Evolutionary conservation across 164 flowering plant species (phyloP), one percentile per base, ranked within the genome.

Genomic region (Magnolia sinica): DNA sequence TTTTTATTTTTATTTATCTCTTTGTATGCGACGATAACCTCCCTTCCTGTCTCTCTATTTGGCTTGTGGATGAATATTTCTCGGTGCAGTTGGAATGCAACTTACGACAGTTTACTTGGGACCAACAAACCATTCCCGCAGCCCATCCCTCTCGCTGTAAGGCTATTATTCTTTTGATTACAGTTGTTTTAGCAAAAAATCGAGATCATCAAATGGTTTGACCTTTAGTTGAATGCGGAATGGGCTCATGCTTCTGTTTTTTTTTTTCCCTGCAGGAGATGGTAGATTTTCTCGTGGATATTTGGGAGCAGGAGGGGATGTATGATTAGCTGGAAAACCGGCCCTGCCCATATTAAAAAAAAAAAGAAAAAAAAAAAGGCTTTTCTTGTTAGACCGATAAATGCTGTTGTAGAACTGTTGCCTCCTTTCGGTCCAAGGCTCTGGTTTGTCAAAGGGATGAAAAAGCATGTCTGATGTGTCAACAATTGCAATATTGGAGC

Each of bases 221-320:
- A 55, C 3, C 49, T 16, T 3, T 20, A 5, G 18, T 19, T 50
- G 10, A 16, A 20, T 27, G 10, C 3, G 7, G 20, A 24, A 51
- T 23, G 63, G 23, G 9, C 16, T 37, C 37, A 27, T 1, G 29
- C 29, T 27, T 27, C 45, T 37, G 45, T 5, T 37, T 37, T 37
- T 19, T 19, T 27, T 27, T 1, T 0, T 1, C 29, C 29, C 29
- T 55, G 73, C 87, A 91, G 95, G 92, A 84, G 83, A 94, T 92
- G 96, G 86, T 91, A 24, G 93, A 91, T 52, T 92, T 92, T 84
- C 91, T 92, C 37, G 98, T 91, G 37, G 97, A 94, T 55, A 74
- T 85, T 9, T 94, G 98, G 98, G 96, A 94, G 83, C 92, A 88
- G 59, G 98, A 94, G 74, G 96, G 98, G 19, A 73, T 94, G 88